Evolutionary conservation across 2,329 filamentous ascomycete species (phyloP).

Genomic region (Trichophyton mentagrophytes): DNA sequence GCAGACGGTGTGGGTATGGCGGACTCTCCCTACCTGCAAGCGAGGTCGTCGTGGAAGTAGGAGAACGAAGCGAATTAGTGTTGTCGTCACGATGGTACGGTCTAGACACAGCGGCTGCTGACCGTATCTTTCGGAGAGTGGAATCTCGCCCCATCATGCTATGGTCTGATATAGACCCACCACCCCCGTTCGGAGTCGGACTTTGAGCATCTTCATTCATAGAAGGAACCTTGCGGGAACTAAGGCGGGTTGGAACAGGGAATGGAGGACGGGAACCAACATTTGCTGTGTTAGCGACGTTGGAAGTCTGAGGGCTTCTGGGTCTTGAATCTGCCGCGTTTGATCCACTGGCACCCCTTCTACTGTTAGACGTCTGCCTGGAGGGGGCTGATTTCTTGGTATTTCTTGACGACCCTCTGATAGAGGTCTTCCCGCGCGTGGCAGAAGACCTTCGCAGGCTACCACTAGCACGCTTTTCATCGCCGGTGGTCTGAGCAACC

Average conservation of each 20-base stretch:
- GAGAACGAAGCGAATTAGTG: conserved; percentile 30
- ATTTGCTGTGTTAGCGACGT: conserved; percentile 33
- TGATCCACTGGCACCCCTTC: conserved; percentile 67
- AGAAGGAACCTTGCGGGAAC: conserved; percentile 61
- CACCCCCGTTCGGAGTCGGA: conserved; percentile 51
- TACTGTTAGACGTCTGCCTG: conserved; percentile 49
- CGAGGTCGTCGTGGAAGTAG: conserved; percentile 48
- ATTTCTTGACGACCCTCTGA: conserved; percentile 24
- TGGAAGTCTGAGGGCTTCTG: conserved; percentile 36
- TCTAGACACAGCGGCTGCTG: conserved; percentile 58
- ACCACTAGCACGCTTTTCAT: conserved; percentile 15
- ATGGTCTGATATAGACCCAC: conserved; percentile 40
- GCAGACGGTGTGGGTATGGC: conserved; percentile 42
- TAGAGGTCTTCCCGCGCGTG: conserved; percentile 10
- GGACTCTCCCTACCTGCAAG: conserved; percentile 58
- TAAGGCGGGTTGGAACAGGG: conserved; percentile 78
- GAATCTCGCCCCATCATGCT: conserved; percentile 41
- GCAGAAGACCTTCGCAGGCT: conserved; percentile 11
- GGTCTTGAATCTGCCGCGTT: conserved; percentile 54
- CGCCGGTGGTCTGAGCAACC: conserved; percentile 15
- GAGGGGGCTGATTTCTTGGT: conserved; percentile 25
- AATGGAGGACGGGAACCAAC: conserved; percentile 54
- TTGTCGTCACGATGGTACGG: conserved; percentile 21
- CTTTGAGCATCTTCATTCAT: conserved; percentile 66
- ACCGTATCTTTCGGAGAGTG: conserved; percentile 68